phyloP scores from a whole-genome alignment of 768 basidiomycete species.

The Tephrocybe sp. region DNA sequence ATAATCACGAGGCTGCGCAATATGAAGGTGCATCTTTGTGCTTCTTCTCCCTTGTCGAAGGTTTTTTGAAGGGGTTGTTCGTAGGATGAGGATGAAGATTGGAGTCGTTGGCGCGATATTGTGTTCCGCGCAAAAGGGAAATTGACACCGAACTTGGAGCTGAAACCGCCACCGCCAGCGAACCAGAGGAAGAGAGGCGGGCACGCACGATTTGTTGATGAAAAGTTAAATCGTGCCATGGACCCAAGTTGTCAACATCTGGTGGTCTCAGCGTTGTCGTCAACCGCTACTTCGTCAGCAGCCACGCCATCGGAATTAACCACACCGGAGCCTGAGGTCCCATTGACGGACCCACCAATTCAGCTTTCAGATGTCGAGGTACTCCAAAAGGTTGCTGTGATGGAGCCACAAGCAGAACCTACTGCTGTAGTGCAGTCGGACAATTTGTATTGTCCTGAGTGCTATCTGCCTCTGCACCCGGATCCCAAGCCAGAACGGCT shows the following conservation, averaged over 20 bases:
- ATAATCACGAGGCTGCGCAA: slow-evolving; percentile 81
- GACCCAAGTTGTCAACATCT: slow-evolving; percentile 3
- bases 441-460: slow-evolving; percentile 79
- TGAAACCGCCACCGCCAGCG: slow-evolving; percentile 57
- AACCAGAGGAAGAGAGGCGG: slow-evolving; percentile 64
- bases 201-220: slow-evolving; percentile 38
- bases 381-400: slow-evolving; percentile 36
- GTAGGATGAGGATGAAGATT: slow-evolving; percentile 86
- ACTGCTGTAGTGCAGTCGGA: slow-evolving; percentile 38
- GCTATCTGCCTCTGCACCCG: slow-evolving; percentile 89
- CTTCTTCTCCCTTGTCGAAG: background rate
- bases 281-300: slow-evolving; percentile 5
- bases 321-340: slow-evolving; percentile 17
- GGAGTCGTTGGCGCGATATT: slow-evolving; percentile 86
- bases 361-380: slow-evolving; percentile 55
- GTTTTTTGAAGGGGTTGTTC: background rate
- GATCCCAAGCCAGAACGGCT: slow-evolving; percentile 91
- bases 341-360: slow-evolving; percentile 20
- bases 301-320: slow-evolving; percentile 13
- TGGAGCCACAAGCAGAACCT: slow-evolving; percentile 37
- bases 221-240: slow-evolving; percentile 20
- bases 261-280: slow-evolving; percentile 8
- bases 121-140: slow-evolving; percentile 75
- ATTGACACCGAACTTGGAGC: slow-evolving; percentile 44
- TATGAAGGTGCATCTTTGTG: slow-evolving; percentile 59